Conservation (phyloP, 306 rosid genomes). For the Quercus suber region DNA sequence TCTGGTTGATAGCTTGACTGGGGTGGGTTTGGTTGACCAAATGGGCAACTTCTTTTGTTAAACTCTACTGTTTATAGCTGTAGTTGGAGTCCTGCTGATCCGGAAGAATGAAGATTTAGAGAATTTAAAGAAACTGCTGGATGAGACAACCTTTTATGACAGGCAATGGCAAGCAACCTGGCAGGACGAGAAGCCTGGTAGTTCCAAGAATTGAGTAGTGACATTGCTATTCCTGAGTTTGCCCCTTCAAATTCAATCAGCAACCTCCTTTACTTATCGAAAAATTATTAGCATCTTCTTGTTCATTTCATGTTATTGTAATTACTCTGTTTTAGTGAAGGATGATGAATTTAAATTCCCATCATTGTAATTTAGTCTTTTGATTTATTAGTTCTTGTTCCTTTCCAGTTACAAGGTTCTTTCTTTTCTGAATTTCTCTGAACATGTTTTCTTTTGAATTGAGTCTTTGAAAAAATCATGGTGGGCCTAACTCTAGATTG, state of each 20-base stretch:
- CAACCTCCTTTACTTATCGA: background rate
- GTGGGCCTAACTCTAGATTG: background rate
- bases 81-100: slow-evolving; percentile 81
- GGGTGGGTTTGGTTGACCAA: slow-evolving; percentile 97
- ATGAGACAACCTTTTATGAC: slow-evolving; percentile 93
- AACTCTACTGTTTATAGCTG: slow-evolving; percentile 82
- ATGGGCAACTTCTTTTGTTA: slow-evolving; percentile 92
- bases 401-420: background rate
- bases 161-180: slow-evolving; percentile 99
- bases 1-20: slow-evolving; percentile 95
- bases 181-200: slow-evolving; percentile 70
- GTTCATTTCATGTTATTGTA: background rate
- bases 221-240: slow-evolving; percentile 12
- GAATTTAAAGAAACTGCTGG: slow-evolving; percentile 69
- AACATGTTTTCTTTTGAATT: background rate
- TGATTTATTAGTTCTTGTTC: background rate
- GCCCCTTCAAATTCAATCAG: background rate
- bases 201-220: slow-evolving; percentile 44
- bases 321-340: background rate
- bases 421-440: slow-evolving; percentile 2
- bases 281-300: background rate
- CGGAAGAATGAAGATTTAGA: slow-evolving; percentile 92
- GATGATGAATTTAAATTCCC: background rate
- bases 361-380: background rate
- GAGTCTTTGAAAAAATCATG: background rate